phyloP scores from a whole-genome alignment of 345 rosid species.

The Populus nigra region DNA sequence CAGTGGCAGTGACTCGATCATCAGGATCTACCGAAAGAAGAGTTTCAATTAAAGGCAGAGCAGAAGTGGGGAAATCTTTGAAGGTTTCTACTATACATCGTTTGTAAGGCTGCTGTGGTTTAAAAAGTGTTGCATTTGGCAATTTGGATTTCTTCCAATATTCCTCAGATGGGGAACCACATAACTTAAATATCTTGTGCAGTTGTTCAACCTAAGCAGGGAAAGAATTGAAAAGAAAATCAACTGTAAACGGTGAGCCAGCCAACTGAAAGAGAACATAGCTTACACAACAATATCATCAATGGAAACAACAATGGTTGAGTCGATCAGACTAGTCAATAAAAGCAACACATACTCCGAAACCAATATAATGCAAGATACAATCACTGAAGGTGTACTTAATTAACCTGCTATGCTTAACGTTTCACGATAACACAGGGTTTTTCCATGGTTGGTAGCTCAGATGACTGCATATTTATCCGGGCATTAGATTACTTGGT shows the following conservation, averaged over 20 bases:
- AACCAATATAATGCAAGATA: neutral
- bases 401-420: neutral
- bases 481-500: neutral
- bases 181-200: conserved; percentile 82
- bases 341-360: neutral
- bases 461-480: neutral
- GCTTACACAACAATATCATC: neutral
- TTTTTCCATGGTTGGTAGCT: neutral
- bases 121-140: conserved; percentile 78
- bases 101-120: conserved; percentile 72
- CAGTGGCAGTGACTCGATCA: conserved; percentile 69
- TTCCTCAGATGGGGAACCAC: conserved; percentile 86
- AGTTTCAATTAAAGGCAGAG: conserved; percentile 58
- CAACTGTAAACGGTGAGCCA: conserved; percentile 6
- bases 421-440: neutral
- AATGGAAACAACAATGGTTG: neutral
- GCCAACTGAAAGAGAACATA: conserved; percentile 2
- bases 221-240: conserved; percentile 13
- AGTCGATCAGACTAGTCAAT: neutral
- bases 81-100: conserved; percentile 73
- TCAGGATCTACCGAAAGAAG: conserved; percentile 82
- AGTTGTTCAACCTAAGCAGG: conserved; percentile 78
- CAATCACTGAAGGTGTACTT: neutral
- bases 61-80: conserved; percentile 57
- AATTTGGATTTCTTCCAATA: conserved; percentile 83